A percentile compares a stretch with the other conserved stretches of the same genome.
Conservation (phyloP, 2,329 filamentous ascomycete species). For the Daldinia sp. region DNA sequence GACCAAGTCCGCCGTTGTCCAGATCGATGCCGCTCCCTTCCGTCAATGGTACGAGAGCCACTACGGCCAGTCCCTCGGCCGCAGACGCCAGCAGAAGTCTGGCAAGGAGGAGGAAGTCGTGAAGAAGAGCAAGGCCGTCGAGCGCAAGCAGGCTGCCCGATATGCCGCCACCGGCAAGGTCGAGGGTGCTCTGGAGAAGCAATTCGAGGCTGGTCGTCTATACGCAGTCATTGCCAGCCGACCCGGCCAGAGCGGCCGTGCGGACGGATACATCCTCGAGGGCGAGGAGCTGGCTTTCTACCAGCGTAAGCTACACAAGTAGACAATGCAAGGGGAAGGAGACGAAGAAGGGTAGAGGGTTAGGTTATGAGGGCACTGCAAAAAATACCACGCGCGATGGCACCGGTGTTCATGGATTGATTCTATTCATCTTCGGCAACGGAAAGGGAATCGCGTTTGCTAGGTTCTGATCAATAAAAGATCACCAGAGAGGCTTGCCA, state of each 20-base stretch:
- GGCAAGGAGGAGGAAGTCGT: constrained; percentile 74
- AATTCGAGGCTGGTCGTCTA: constrained; percentile 99
- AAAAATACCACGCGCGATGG: constrained; percentile 49
- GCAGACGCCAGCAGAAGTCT: constrained; percentile 89
- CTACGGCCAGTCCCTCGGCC: constrained; percentile 92
- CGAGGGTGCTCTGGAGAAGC: constrained; percentile 91
- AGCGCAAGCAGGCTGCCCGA: constrained; percentile 96
- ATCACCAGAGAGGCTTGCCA: constrained; percentile 46
- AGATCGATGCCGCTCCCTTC: constrained; percentile 99
- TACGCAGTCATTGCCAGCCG: constrained; percentile 93
- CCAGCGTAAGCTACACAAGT: constrained; percentile 99
- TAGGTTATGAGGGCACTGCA: constrained; percentile 44
- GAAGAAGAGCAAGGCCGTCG: constrained; percentile 95
- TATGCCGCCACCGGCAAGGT: constrained; percentile 90
- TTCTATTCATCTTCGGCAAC: constrained; percentile 52
- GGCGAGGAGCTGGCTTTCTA: constrained; percentile 99
- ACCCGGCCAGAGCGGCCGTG: constrained; percentile 96
- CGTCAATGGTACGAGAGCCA: constrained; percentile 99
- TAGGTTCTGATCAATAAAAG: constrained; percentile 54
- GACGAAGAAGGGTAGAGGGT: constrained; percentile 23
- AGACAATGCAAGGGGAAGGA: constrained; percentile 55
- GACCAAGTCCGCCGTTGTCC: constrained; percentile 98
- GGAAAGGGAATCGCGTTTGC: constrained; percentile 52
- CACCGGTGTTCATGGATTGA: constrained; percentile 55
- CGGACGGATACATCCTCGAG: constrained; percentile 98